phyloP scores from a whole-genome alignment of 495 filamentous ascomycete species.

The Entonaema liquescens region DNA sequence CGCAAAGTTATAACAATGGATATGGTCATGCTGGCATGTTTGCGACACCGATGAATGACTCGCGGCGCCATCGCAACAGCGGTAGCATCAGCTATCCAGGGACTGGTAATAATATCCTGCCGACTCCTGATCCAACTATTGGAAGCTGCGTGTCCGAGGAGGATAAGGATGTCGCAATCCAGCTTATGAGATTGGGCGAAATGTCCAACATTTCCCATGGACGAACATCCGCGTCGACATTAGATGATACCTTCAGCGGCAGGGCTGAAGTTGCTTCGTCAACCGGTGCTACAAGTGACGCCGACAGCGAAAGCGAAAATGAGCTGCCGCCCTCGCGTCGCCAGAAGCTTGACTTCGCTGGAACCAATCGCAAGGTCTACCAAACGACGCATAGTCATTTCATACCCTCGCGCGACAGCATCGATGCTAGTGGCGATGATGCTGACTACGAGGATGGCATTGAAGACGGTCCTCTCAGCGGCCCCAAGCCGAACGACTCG shows the following conservation, averaged over 20 bases:
- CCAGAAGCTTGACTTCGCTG: constrained; percentile 66
- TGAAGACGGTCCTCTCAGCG: constrained; percentile 34
- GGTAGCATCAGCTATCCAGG: constrained; percentile 64
- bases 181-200: constrained; percentile 94
- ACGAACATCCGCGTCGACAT: constrained; percentile 89
- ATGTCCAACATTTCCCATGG: constrained; percentile 88
- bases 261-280: constrained; percentile 87
- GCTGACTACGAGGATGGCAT: constrained; percentile 66
- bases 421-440: constrained; percentile 76
- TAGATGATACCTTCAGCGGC: constrained; percentile 91
- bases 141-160: constrained; percentile 96
- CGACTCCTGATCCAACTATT: constrained; percentile 93
- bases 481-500: constrained; percentile 39
- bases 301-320: constrained; percentile 78
- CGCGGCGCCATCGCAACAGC: constrained; percentile 72
- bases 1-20: constrained; percentile 72
- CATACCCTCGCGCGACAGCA: constrained; percentile 70
- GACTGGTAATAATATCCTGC: constrained; percentile 65
- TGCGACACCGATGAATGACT: constrained; percentile 67
- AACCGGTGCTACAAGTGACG: constrained; percentile 79
- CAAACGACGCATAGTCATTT: constrained; percentile 68
- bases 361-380: constrained; percentile 57
- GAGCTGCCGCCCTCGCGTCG: constrained; percentile 69
- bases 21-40: constrained; percentile 56
- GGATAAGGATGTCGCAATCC: constrained; percentile 96